phyloP scores from a whole-genome alignment of 768 basidiomycete species.

The Pisolithus albus region DNA sequence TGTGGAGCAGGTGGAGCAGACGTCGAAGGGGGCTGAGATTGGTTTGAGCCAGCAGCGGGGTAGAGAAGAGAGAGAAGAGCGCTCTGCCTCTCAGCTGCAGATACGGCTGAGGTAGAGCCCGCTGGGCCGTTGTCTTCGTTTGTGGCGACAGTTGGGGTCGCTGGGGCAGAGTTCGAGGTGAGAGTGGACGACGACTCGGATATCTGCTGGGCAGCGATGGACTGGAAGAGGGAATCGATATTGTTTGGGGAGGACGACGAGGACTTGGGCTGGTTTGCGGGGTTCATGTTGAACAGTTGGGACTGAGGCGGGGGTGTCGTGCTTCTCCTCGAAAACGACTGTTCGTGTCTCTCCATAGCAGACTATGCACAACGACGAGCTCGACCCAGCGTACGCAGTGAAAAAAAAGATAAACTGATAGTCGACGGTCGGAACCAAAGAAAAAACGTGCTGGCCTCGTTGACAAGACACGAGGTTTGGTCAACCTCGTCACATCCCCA shows the following conservation, averaged over 20 bases:
- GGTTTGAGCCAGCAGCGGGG: conserved; percentile 34
- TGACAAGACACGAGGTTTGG: too few relatives aligned
- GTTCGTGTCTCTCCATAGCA: conserved; percentile 20
- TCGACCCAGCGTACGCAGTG: background rate
- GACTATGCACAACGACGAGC: background rate
- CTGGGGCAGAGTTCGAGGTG: conserved; percentile 37
- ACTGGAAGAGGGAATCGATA: conserved; percentile 65
- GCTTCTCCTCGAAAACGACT: conserved; percentile 48
- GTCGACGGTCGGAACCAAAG: too few relatives aligned
- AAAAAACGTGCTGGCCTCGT: too few relatives aligned
- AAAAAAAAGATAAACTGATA: too few relatives aligned
- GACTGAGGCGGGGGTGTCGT: conserved; percentile 43
- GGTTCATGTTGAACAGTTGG: conserved; percentile 23
- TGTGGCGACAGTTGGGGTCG: conserved; percentile 37
- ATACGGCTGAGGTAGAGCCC: conserved; percentile 27
- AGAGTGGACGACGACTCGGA: conserved; percentile 28
- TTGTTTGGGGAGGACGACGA: conserved; percentile 46
- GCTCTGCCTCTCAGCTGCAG: conserved; percentile 62
- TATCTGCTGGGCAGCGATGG: conserved; percentile 39
- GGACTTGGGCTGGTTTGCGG: conserved; percentile 29
- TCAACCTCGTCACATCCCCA: too few relatives aligned
- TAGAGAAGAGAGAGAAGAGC: conserved; percentile 68
- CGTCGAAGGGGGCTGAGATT: conserved; percentile 11
- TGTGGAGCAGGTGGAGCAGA: conserved; percentile 34
- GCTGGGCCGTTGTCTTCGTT: conserved; percentile 37